Evolutionary conservation across 2,329 filamentous ascomycete species (phyloP).

Genomic region (Penicillium vulpinum): DNA sequence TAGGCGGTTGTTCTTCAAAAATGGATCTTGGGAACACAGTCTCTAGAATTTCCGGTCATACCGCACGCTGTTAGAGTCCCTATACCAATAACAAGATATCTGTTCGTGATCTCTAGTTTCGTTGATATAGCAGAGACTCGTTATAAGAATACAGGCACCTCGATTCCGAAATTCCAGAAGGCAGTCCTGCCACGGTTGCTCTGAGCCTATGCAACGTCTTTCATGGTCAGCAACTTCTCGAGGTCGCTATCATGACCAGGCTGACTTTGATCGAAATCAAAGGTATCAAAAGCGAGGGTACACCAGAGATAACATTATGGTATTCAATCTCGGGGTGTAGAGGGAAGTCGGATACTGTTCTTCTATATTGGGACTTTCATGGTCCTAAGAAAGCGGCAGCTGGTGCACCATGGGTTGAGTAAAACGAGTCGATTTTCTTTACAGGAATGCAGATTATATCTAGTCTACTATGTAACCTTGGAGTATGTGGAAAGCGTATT

Average conservation of each 20-base stretch:
- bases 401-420: not conserved
- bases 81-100: not conserved
- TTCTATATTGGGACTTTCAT: too few relatives aligned
- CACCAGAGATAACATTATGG: not conserved
- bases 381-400: not conserved
- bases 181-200: not conserved
- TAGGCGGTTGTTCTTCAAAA: not conserved
- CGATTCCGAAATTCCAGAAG: not conserved
- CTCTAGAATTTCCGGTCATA: not conserved
- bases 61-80: too few relatives aligned
- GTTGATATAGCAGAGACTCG: not conserved
- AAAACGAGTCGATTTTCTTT: not conserved
- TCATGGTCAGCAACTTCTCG: not conserved
- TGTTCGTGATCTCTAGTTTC: too few relatives aligned
- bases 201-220: not conserved
- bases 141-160: not conserved
- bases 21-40: not conserved
- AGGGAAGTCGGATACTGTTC: not conserved
- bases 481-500: not conserved
- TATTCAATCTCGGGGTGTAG: not conserved
- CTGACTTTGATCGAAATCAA: not conserved
- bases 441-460: not conserved
- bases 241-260: not conserved
- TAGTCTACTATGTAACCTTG: not conserved
- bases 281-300: not conserved